Conservation (phyloP, 257 asterid genomes). For the Ehretia macrophylla region DNA sequence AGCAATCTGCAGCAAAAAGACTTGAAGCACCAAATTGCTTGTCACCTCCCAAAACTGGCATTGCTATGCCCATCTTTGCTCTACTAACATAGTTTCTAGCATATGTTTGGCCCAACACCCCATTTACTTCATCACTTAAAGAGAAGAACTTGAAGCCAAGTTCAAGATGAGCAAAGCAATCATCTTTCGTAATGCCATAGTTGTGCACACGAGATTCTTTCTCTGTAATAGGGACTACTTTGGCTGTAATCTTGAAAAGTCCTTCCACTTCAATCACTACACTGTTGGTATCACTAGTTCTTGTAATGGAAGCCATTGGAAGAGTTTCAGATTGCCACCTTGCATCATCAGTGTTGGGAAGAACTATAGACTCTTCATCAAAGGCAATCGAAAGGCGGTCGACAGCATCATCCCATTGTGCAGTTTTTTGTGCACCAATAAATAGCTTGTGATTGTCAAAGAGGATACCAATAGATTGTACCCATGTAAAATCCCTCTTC, state of each 20-base stretch:
- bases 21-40: conserved; percentile 7
- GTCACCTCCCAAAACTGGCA: conserved; percentile 20
- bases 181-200: conserved; percentile 16
- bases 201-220: conserved; percentile 19
- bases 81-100: conserved; percentile 12
- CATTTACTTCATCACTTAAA: conserved; percentile 9
- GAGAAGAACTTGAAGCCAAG: conserved; percentile 18
- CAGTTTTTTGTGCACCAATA: conserved; percentile 3
- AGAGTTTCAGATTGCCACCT: conserved; percentile 13
- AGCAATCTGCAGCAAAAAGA: conserved; percentile 12
- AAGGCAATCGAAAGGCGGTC: conserved; percentile 7
- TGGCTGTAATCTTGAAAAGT: conserved; percentile 12
- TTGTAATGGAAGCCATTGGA: conserved; percentile 1
- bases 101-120: conserved; percentile 23
- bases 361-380: not conserved
- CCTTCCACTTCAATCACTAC: conserved; percentile 13
- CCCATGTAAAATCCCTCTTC: conserved; percentile 23
- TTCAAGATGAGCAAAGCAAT: conserved; percentile 25
- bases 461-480: conserved; percentile 14
- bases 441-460: conserved; percentile 11
- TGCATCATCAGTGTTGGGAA: conserved; percentile 1
- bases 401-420: conserved; percentile 13
- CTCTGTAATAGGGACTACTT: conserved; percentile 18
- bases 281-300: conserved; percentile 10
- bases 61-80: conserved; percentile 17